phyloP scores from a whole-genome alignment of 192 early-diverging fungal genomes.

The Mortierella claussenii region DNA sequence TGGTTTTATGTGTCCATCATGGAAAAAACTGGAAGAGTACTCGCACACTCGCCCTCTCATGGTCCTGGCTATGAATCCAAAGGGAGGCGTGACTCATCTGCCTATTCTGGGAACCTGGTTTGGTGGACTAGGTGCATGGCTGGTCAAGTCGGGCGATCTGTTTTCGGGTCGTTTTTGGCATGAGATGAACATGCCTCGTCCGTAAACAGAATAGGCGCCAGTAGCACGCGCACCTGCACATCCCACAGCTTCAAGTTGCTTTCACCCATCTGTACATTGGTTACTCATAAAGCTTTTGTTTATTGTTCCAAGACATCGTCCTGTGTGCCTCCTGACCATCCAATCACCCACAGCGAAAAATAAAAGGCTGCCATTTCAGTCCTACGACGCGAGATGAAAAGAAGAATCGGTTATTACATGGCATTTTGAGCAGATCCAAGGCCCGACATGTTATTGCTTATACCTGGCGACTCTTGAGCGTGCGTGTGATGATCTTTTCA shows the following conservation, averaged over 20 bases:
- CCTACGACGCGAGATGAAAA: too few species aligned
- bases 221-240: too few species aligned
- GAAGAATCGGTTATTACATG: too few species aligned
- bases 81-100: slow-evolving; percentile 32
- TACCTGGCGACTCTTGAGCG: slow-evolving; percentile 81
- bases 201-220: not conserved
- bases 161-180: slow-evolving; percentile 32
- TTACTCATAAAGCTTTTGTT: too few species aligned
- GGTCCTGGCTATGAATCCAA: slow-evolving; percentile 48
- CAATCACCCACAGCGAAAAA: too few species aligned
- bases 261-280: too few species aligned
- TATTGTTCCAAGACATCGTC: too few species aligned
- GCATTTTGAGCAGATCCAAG: too few species aligned
- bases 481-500: slow-evolving; percentile 86
- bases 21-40: slow-evolving; percentile 36
- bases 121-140: slow-evolving; percentile 22
- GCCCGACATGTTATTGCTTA: too few species aligned
- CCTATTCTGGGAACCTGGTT: slow-evolving; percentile 35
- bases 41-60: slow-evolving; percentile 10
- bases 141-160: slow-evolving; percentile 33
- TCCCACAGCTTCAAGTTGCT: too few species aligned
- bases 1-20: slow-evolving; percentile 11
- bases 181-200: slow-evolving; percentile 38
- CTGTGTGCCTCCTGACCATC: too few species aligned
- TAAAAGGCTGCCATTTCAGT: too few species aligned